These are phyloP conservation scores for Fraxinus cuspidata DNA, from an alignment of 257 asterid species.

Conservation along the genomic window DNA sequence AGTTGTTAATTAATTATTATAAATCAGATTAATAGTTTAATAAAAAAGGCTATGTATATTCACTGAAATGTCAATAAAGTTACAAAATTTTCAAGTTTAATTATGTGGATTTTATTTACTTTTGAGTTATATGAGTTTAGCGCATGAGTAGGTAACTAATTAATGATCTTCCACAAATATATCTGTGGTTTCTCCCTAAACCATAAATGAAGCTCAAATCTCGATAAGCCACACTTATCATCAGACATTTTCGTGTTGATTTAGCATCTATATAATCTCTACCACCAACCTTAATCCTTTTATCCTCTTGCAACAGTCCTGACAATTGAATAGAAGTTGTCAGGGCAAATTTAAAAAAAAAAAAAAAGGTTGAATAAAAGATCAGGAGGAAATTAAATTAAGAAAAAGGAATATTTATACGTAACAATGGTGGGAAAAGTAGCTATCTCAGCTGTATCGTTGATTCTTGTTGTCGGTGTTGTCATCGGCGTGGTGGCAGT, in stretches of 20 bases:
- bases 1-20: too few species aligned
- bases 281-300: not conserved
- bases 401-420: not conserved
- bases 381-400: not conserved
- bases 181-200: not conserved
- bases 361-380: not conserved
- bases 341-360: not conserved
- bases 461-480: slow-evolving; percentile 60
- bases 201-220: not conserved
- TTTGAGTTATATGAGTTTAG: not conserved
- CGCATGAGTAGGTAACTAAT: not conserved
- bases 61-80: too few species aligned
- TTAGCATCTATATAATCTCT: not conserved
- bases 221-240: not conserved
- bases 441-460: slow-evolving; percentile 44
- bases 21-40: not conserved
- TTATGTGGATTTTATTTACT: not conserved
- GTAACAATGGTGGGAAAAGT: slow-evolving; percentile 39
- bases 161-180: not conserved
- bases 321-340: slow-evolving; percentile 6
- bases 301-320: slow-evolving; percentile 9
- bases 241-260: not conserved
- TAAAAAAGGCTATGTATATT: too few species aligned
- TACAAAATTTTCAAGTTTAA: not conserved
- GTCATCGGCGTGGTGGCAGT: slow-evolving; percentile 53